Conservation (phyloP, 2,329 filamentous ascomycete genomes). For the Aspergillus texensis region DNA sequence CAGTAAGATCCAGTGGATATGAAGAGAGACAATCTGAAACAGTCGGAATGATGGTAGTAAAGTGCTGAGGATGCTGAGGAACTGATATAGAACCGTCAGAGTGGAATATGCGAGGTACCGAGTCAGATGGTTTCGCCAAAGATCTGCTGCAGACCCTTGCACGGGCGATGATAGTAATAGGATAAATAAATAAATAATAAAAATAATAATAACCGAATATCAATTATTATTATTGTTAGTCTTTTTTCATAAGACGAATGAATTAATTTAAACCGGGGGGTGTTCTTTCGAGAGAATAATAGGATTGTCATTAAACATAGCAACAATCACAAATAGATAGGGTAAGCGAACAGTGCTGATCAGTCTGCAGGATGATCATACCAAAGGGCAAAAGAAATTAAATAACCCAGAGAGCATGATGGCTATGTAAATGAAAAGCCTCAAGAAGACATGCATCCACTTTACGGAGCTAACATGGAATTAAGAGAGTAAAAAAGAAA, state of each 20-base stretch:
- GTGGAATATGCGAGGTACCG: constrained; percentile 14
- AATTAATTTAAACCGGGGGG: background rate
- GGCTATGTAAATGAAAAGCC: constrained; percentile 8
- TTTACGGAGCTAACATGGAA: background rate
- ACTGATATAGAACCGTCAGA: constrained; percentile 16
- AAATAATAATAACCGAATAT: background rate
- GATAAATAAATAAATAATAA: background rate
- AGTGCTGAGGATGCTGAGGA: constrained; percentile 7
- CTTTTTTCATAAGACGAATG: background rate
- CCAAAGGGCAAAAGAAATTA: background rate
- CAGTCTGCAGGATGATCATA: constrained; percentile 13
- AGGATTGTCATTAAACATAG: constrained; percentile 7
- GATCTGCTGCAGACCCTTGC: constrained; percentile 10
- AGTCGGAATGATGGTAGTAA: constrained; percentile 18
- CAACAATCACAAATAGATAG: background rate
- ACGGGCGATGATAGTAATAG: background rate
- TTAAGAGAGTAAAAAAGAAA: background rate
- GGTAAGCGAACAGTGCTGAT: constrained; percentile 13
- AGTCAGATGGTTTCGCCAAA: constrained; percentile 1
- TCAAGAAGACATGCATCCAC: constrained; percentile 1
- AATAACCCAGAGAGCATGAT: background rate
- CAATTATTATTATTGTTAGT: background rate
- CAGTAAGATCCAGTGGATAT: constrained; percentile 16
- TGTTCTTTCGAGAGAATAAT: background rate
- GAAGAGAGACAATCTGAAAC: constrained; percentile 18